Percentiles rank a stretch among this genome's conserved stretches.
These are phyloP conservation scores for Botrytis pseudocinerea DNA, from an alignment of 2,329 filamentous ascomycete genomes.

Conservation along the genomic window DNA sequence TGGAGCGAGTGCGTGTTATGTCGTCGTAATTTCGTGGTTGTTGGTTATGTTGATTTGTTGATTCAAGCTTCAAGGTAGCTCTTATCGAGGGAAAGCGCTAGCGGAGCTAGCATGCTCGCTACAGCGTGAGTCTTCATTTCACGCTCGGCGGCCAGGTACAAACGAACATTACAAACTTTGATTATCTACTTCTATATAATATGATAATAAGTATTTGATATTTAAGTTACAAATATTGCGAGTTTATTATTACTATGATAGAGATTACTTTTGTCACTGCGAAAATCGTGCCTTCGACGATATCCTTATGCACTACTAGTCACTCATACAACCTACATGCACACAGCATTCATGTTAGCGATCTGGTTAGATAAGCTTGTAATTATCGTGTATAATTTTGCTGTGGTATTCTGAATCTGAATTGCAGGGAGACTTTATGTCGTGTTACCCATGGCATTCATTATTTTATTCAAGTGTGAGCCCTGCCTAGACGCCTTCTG, in stretches of 20 bases:
- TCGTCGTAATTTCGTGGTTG: conserved; percentile 5
- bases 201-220: not conserved
- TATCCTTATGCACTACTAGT: not conserved
- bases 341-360: not conserved
- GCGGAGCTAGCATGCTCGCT: conserved; percentile 16
- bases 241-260: not conserved
- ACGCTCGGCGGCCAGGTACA: not conserved
- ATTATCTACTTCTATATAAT: not conserved
- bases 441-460: not conserved
- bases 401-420: conserved; percentile 22
- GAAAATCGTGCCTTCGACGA: not conserved
- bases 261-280: not conserved
- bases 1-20: conserved; percentile 20
- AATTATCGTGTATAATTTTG: conserved; percentile 1
- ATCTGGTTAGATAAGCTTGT: not conserved
- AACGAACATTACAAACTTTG: not conserved
- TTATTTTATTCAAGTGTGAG: conserved; percentile 21
- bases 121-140: conserved; percentile 11
- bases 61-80: conserved; percentile 25
- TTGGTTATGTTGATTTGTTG: conserved; percentile 21
- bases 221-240: not conserved
- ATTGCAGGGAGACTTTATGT: not conserved
- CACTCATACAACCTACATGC: not conserved
- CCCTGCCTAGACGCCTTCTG: conserved; percentile 12
- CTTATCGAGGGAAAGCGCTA: conserved; percentile 26